These are phyloP conservation scores for Phytophthora citrophthora DNA, from an alignment of 352 stramenopile genomes.

Conservation along the genomic window DNA sequence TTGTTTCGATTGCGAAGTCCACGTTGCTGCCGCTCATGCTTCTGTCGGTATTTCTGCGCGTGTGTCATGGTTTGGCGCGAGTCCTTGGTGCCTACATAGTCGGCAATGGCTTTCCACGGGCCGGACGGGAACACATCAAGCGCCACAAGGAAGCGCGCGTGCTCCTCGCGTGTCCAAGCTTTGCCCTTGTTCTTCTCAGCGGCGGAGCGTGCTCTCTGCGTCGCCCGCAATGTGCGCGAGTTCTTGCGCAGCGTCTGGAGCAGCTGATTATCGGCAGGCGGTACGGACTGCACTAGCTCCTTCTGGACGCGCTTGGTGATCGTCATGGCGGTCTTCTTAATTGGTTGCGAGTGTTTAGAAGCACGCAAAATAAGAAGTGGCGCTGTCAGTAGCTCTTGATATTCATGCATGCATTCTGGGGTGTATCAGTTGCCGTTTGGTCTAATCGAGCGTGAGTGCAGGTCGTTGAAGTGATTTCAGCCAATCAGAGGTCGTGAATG, in stretches of 20 bases:
- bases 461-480: slow-evolving; percentile 2
- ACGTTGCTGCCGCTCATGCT: slow-evolving; percentile 63
- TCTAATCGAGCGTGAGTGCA: slow-evolving; percentile 9
- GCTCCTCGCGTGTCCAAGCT: slow-evolving; percentile 59
- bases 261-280: slow-evolving; percentile 32
- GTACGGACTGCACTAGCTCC: slow-evolving; percentile 52
- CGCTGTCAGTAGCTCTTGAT: background rate
- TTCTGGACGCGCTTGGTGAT: slow-evolving; percentile 69
- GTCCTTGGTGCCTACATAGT: slow-evolving; percentile 68
- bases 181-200: slow-evolving; percentile 64
- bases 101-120: slow-evolving; percentile 66
- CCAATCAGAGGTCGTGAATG: background rate
- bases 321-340: slow-evolving; percentile 35
- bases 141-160: slow-evolving; percentile 63
- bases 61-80: slow-evolving; percentile 94
- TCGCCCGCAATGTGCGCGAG: slow-evolving; percentile 6
- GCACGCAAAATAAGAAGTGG: slow-evolving; percentile 31
- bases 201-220: slow-evolving; percentile 25
- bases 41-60: slow-evolving; percentile 82
- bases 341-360: slow-evolving; percentile 4
- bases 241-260: slow-evolving; percentile 34
- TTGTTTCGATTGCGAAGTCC: slow-evolving; percentile 54
- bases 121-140: slow-evolving; percentile 63
- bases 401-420: slow-evolving; percentile 14
- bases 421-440: too few relatives aligned